Base-by-base conservation (phyloP, 495 filamentous ascomycete genomes). In the Penicillium odoratum region DNA sequence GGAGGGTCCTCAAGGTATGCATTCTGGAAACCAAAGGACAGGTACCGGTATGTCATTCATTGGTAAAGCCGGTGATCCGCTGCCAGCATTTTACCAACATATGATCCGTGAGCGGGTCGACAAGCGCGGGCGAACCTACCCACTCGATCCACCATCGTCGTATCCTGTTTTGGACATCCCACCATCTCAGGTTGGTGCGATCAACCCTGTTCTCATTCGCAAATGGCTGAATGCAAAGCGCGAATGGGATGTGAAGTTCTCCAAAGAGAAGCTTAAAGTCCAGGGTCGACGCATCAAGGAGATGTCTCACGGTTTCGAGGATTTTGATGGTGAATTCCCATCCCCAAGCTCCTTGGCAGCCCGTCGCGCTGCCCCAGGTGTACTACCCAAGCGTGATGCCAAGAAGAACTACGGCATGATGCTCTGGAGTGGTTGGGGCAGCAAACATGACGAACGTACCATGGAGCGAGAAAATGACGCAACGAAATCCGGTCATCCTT, bases 71-170 rank as follows among this genome's bases (percentile, higher is more conserved):
- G 90, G 91, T n/a, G 89, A 93, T 66, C 82, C 89, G 11, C 74
- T 96, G 1, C 92, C 91, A 5, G 70, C 82, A 0, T 97, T 92
- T 73, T 80, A 84, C 49, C 72, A 87, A 48, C 87, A 95, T 69
- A 96, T 97, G 90, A 92, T 98, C 55, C 89, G 93, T 5, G 90
- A 98, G 67, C 78, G 88, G 25, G 86, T 98, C 33, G 86, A 89
- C 59, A 83, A 88, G 13, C 83, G 91, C 65, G 93, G 93, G 10
- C 72, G 78, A 26, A 82, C 92, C 33, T 86, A 83, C 56, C 79
- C 81, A 6, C 78, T 98, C 1, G 80, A 84, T 1, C 82, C 85
- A 0, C 74, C 80, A 9, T 72, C 77, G 4, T 79, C 87, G 3
- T 80, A 92, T n/a, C 63, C 72, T 1, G 88, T 81, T 4, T 81